Base-by-base conservation (phyloP, 2,329 filamentous ascomycete genomes). In the Aspergillus pseudotamarii region DNA sequence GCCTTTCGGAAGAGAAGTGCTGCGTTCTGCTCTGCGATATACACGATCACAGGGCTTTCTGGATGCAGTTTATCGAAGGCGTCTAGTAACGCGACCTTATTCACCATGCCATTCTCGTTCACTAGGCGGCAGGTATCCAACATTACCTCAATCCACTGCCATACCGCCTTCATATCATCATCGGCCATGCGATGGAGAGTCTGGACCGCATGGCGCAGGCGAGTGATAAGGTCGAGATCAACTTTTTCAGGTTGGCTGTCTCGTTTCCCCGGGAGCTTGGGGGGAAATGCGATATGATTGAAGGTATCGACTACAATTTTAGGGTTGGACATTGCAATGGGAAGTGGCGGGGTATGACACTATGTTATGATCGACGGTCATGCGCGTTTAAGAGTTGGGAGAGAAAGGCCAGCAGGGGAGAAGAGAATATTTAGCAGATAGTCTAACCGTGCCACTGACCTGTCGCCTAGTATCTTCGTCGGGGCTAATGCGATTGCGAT, bases 11-110 rank as follows among this genome's bases (percentile, higher is more conserved):
- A 72, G 1, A 85, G 66, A 4, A 86, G 57, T 12, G 75, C 83
- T 1, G 81, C 79, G 69, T 86, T 86, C 63, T 86, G 84, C 61
- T 82, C 77, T 0, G 71, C 68, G 21, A 85, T 63, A 55, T 84
- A 75, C 0, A 85, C 60, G 6, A 85, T 75, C 4, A 85, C 66
- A n/a, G 77, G 67, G 28, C 75, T 60, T 8, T 71, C 65, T 19
- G 30, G 19, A 30, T 72, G 46, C 14, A 81, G 58, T 26, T 64
- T 64, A 16, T 62, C 60, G 28, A 83, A 70, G 34, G 68, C 72
- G 1, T 60, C 61, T 1, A 74, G 45, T 1, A 82, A 66, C 32
- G 59, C 57, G 16, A 59, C 23, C 38, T 70, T 67, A 41, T 72
- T 66, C n/a, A 72, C 57, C 16, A 64, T 59, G 26, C 45, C 58